A percentile compares a stretch with the other conserved stretches of the same genome.
phyloP scores from a whole-genome alignment of 352 stramenopile genomes.

The Globisporangium irregulare region DNA sequence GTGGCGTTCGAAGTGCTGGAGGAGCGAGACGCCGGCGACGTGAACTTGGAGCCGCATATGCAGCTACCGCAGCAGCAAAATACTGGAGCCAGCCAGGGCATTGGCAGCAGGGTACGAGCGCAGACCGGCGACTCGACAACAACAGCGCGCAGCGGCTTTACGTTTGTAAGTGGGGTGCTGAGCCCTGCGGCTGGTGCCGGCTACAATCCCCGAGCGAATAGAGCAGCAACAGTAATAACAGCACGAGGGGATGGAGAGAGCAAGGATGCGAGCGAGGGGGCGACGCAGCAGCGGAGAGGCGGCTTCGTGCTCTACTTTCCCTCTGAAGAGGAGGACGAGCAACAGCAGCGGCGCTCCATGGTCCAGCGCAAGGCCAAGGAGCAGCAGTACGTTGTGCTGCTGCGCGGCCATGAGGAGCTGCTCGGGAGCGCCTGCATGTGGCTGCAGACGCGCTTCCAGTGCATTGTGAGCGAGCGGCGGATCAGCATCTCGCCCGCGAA shows the following conservation, averaged over 20 bases:
- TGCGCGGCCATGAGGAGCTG: constrained; percentile 55
- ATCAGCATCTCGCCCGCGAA: constrained; percentile 49
- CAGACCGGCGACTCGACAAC: background rate
- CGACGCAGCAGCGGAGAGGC: constrained; percentile 8
- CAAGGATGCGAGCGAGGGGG: background rate
- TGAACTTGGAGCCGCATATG: constrained; percentile 4
- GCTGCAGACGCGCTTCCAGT: constrained; percentile 75
- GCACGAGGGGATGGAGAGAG: background rate
- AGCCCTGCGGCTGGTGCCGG: background rate
- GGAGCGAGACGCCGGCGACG: constrained; percentile 29
- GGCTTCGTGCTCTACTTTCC: constrained; percentile 72
- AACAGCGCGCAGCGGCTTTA: constrained; percentile 8
- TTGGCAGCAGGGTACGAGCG: background rate
- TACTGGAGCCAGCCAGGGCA: background rate
- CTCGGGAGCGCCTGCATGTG: constrained; percentile 52
- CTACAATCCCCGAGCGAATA: background rate
- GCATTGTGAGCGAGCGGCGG: constrained; percentile 47
- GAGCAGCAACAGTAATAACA: background rate
- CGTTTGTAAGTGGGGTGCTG: background rate
- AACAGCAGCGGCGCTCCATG: constrained; percentile 14
- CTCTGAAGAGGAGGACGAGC: constrained; percentile 28
- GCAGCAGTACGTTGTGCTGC: constrained; percentile 50
- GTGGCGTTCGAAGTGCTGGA: constrained; percentile 62
- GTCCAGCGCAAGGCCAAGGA: constrained; percentile 36
- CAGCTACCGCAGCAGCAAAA: background rate